Conservation (phyloP, 176 grass and related monocot genomes). For the Hsuehochloa calcarea region DNA sequence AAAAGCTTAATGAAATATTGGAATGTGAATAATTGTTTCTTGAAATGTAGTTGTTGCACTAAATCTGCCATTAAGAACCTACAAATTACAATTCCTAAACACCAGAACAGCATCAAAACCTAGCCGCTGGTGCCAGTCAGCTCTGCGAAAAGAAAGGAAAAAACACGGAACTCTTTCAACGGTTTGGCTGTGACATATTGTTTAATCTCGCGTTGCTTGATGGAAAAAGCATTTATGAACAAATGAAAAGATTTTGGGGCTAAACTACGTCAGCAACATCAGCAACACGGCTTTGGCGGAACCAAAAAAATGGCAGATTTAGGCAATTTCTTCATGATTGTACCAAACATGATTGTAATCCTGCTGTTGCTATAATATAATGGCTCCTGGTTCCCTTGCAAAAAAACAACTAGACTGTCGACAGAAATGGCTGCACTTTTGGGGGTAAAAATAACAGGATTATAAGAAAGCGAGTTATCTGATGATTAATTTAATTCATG, state of each 20-base stretch:
- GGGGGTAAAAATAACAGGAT: too few species aligned
- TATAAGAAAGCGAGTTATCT: background rate
- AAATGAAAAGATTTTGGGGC: background rate
- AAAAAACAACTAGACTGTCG: background rate
- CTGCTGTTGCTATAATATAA: too few species aligned
- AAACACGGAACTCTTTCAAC: slow-evolving; percentile 29
- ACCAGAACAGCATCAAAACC: background rate
- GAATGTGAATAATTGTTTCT: background rate
- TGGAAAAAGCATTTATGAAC: background rate
- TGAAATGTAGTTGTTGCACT: background rate
- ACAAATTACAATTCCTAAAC: background rate
- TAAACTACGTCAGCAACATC: slow-evolving; percentile 2
- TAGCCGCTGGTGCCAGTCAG: slow-evolving; percentile 13
- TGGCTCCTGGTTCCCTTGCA: too few species aligned
- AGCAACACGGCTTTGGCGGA: background rate
- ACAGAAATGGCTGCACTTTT: background rate
- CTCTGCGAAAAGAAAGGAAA: slow-evolving; percentile 1
- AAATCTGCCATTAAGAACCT: background rate
- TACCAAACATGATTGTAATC: too few species aligned
- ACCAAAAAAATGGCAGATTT: slow-evolving; percentile 9
- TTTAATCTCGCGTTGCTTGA: slow-evolving; percentile 15
- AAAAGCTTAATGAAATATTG: too few species aligned
- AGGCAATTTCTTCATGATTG: background rate
- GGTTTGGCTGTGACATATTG: slow-evolving; percentile 32
- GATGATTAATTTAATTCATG: background rate